Evolutionary conservation across 176 grass and related monocot species (phyloP).

Genomic region (Pharus latifolius): DNA sequence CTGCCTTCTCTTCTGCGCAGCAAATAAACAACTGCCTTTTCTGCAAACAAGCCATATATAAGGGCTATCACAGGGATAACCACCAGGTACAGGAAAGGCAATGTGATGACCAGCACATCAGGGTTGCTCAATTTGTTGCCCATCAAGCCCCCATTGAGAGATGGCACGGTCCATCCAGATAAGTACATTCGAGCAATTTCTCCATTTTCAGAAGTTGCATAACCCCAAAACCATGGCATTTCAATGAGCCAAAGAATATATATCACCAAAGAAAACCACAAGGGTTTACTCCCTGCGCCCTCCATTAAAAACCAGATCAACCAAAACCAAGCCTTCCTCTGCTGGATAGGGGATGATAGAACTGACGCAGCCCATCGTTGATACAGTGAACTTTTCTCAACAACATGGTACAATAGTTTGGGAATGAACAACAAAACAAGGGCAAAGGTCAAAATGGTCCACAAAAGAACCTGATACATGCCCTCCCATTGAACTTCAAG

Average conservation of each 20-base stretch:
- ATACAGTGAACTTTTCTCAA: conserved; percentile 27
- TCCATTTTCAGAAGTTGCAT: conserved; percentile 57
- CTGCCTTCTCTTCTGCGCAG: conserved; percentile 2
- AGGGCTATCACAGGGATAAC: conserved; percentile 41
- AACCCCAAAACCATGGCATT: conserved; percentile 88
- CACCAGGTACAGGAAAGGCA: conserved; percentile 83
- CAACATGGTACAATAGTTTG: conserved; percentile 40
- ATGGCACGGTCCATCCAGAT: conserved; percentile 61
- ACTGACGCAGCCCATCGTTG: conserved; percentile 40
- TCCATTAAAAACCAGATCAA: conserved; percentile 58
- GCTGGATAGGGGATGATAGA: conserved; percentile 21
- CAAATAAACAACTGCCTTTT: conserved; percentile 33
- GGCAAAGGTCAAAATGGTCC: conserved; percentile 53
- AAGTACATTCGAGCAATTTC: conserved; percentile 63
- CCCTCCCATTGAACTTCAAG: conserved; percentile 76
- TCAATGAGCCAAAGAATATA: conserved; percentile 57
- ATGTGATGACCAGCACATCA: conserved; percentile 70
- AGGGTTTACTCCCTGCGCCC: conserved; percentile 49
- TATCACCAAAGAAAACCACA: conserved; percentile 49
- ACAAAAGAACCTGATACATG: conserved; percentile 59
- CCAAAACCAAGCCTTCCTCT: conserved; percentile 35
- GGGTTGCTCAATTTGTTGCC: conserved; percentile 35
- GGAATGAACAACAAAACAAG: conserved; percentile 30
- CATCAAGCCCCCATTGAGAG: background rate
- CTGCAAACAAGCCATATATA: conserved; percentile 55